Evolutionary conservation across 805 yeast genomes (phyloP).

Genomic region (Spathaspora arborariae): DNA sequence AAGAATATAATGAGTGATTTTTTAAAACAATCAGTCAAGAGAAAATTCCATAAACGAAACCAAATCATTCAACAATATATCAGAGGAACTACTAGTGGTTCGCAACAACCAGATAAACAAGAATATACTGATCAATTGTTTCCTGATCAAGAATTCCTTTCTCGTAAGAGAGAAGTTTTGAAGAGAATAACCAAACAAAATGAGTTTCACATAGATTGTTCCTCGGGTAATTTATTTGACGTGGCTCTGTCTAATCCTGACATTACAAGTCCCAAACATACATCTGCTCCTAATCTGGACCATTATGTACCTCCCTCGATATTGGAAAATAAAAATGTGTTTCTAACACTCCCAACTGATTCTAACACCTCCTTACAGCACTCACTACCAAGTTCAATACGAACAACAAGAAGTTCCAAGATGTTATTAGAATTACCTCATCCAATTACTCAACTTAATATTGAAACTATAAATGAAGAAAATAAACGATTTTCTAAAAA

Average conservation of each 20-base stretch:
- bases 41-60: slow-evolving; percentile 4
- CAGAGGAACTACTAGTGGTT: background rate
- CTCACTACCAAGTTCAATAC: background rate
- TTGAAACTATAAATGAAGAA: slow-evolving; percentile 1
- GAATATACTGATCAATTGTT: background rate
- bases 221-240: too few relatives aligned
- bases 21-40: slow-evolving; percentile 5
- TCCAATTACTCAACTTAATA: slow-evolving; percentile 3
- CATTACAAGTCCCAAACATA: background rate
- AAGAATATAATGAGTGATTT: background rate
- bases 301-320: background rate
- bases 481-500: slow-evolving; percentile 1
- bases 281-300: background rate
- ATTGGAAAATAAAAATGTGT: background rate
- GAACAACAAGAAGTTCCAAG: background rate
- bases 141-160: background rate
- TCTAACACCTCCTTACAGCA: background rate
- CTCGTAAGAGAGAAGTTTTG: background rate
- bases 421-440: slow-evolving; percentile 4
- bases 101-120: background rate
- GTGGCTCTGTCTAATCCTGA: background rate
- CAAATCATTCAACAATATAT: slow-evolving; percentile 2
- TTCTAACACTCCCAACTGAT: background rate
- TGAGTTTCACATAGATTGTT: too few relatives aligned
- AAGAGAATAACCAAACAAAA: background rate